Percentiles rank a stretch among this genome's conserved stretches.
Conservation (phyloP, 805 yeast species). For the Wickerhamiella bombiphila region DNA sequence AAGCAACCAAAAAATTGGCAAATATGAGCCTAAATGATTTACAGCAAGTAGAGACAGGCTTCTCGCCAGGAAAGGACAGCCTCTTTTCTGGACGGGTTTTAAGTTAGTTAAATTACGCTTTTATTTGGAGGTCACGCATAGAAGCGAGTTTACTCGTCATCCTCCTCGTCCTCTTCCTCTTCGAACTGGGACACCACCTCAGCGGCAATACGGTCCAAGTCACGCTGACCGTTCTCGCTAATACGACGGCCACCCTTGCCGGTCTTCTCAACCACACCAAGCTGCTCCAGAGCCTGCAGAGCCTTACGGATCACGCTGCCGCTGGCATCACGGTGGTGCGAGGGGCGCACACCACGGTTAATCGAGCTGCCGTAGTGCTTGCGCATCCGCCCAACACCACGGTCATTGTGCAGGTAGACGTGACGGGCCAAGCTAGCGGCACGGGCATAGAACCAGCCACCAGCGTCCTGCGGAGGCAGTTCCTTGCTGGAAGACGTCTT, state of each 20-base stretch:
- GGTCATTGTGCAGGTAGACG: slow-evolving; percentile 98
- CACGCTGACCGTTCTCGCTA: slow-evolving; percentile 99
- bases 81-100: too few relatives aligned
- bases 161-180: slow-evolving; percentile 26
- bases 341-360: slow-evolving; percentile 98
- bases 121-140: too few relatives aligned
- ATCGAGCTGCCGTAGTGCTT: slow-evolving; percentile 97
- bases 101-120: too few relatives aligned
- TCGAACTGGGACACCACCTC: slow-evolving; percentile 92
- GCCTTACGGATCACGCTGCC: slow-evolving; percentile 99
- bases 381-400: slow-evolving; percentile 99
- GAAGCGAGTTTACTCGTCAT: slow-evolving; percentile 14
- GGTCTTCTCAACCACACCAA: slow-evolving; percentile 91
- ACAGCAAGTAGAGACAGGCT: too few relatives aligned
- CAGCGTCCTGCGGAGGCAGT: slow-evolving; percentile 99
- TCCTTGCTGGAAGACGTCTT: slow-evolving; percentile 98
- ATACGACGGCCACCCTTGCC: slow-evolving; percentile 99
- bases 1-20: too few relatives aligned
- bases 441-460: slow-evolving; percentile 99
- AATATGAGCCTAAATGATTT: too few relatives aligned
- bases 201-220: slow-evolving; percentile 99
- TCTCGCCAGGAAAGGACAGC: too few relatives aligned
- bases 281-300: slow-evolving; percentile 94
- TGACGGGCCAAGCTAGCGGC: slow-evolving; percentile 99
- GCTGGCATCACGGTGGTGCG: slow-evolving; percentile 97